phyloP scores from a whole-genome alignment of 371 early-diverging fungal genomes.

The Entomophthora muscae region DNA sequence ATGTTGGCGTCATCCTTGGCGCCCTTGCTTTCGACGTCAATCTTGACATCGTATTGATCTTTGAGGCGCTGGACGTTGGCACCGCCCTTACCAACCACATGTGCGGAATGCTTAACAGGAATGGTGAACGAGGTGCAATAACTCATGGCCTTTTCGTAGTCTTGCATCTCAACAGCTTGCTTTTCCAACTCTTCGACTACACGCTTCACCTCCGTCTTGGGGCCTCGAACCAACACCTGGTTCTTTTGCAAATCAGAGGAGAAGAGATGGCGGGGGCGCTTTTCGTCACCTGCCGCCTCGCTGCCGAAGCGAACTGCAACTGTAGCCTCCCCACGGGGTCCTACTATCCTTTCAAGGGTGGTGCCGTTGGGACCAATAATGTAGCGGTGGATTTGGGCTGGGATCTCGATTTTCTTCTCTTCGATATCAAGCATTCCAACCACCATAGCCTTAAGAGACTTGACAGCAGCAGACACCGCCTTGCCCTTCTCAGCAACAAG shows the following conservation, averaged over 20 bases:
- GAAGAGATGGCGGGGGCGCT: not conserved
- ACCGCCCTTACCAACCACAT: slow-evolving; percentile 80
- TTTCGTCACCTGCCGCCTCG: slow-evolving; percentile 18
- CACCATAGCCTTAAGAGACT: not conserved
- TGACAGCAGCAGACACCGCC: not conserved
- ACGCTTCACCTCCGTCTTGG: slow-evolving; percentile 49
- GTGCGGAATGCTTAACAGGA: slow-evolving; percentile 47
- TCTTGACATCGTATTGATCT: slow-evolving; percentile 54
- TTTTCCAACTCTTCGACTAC: slow-evolving; percentile 41
- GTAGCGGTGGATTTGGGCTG: slow-evolving; percentile 81
- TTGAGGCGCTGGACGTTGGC: slow-evolving; percentile 57
- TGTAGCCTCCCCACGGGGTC: not conserved
- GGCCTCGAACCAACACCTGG: slow-evolving; percentile 62
- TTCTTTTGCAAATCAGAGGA: slow-evolving; percentile 8
- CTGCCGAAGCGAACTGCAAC: slow-evolving; percentile 50
- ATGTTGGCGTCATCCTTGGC: slow-evolving; percentile 35
- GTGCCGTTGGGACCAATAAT: slow-evolving; percentile 69
- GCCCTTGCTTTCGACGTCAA: slow-evolving; percentile 47
- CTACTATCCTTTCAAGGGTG: slow-evolving; percentile 56
- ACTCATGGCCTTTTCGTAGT: slow-evolving; percentile 43
- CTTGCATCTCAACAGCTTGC: slow-evolving; percentile 42
- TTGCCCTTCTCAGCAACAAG: slow-evolving; percentile 20
- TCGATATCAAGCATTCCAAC: not conserved
- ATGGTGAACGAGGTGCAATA: slow-evolving; percentile 48
- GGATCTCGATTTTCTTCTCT: slow-evolving; percentile 37